Percentiles rank a stretch among this genome's conserved stretches.
These are phyloP conservation scores for Trichoderma atrobrunneum DNA, from an alignment of 2,329 filamentous ascomycete genomes.

Conservation along the genomic window DNA sequence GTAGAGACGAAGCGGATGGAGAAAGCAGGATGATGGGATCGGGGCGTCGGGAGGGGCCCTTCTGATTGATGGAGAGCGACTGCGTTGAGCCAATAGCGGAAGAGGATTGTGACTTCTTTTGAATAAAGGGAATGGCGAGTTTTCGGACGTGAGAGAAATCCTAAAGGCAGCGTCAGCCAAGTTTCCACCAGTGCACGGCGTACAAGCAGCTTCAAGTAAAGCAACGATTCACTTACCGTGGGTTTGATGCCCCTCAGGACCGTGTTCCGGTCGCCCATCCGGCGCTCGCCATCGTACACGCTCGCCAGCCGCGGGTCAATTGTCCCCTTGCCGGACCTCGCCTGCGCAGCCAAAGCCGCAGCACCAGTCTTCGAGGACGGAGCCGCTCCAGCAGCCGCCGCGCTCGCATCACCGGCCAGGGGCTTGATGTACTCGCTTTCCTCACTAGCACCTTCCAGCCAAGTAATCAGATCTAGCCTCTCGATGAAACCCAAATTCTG, in stretches of 20 bases:
- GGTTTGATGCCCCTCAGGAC: constrained; percentile 83
- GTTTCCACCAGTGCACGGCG: background rate
- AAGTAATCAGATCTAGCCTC: constrained; percentile 85
- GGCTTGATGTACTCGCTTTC: constrained; percentile 93
- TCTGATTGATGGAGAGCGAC: constrained; percentile 54
- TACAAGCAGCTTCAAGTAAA: background rate
- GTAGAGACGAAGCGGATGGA: constrained; percentile 87
- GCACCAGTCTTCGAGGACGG: constrained; percentile 31
- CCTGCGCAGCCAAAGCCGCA: constrained; percentile 40
- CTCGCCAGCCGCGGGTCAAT: constrained; percentile 79
- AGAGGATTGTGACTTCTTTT: constrained; percentile 50
- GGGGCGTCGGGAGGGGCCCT: constrained; percentile 49
- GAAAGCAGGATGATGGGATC: constrained; percentile 96
- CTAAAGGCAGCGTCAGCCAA: constrained; percentile 41
- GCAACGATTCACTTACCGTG: constrained; percentile 57
- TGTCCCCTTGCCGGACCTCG: constrained; percentile 60
- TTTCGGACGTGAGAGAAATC: constrained; percentile 95
- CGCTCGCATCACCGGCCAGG: constrained; percentile 57
- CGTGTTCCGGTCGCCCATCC: constrained; percentile 89
- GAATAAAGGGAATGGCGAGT: constrained; percentile 73
- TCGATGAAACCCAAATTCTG: constrained; percentile 91
- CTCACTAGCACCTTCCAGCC: constrained; percentile 85
- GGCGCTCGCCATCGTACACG: constrained; percentile 88
- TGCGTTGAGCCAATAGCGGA: constrained; percentile 41
- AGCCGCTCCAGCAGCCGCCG: constrained; percentile 40